phyloP scores from a whole-genome alignment of 371 early-diverging fungal genomes.

The Apophysomyces variabilis region DNA sequence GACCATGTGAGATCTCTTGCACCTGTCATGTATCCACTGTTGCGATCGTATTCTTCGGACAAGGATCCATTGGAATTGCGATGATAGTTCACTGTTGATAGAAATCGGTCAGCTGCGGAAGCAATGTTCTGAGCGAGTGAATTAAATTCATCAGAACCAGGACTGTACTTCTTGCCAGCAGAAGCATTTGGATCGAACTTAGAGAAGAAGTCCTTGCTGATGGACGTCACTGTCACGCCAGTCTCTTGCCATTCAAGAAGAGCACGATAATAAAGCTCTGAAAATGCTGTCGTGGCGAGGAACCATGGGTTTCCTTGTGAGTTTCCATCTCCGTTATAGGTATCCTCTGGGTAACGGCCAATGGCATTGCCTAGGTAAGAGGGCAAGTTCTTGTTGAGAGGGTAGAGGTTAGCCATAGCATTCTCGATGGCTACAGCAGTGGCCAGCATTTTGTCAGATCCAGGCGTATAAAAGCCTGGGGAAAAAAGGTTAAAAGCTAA shows the following conservation, averaged over 20 bases:
- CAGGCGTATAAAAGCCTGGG: slow-evolving; percentile 47
- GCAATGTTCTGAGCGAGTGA: slow-evolving; percentile 35
- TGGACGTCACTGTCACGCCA: slow-evolving; percentile 41
- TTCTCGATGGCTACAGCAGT: slow-evolving; percentile 53
- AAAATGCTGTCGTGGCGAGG: slow-evolving; percentile 61
- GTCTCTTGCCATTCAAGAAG: slow-evolving; percentile 31
- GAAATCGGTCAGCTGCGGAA: slow-evolving; percentile 56
- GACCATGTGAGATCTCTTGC: slow-evolving; percentile 81
- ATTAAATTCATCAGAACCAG: slow-evolving; percentile 22
- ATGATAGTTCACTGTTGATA: slow-evolving; percentile 62
- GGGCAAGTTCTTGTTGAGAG: slow-evolving; percentile 48
- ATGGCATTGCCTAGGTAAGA: slow-evolving; percentile 49
- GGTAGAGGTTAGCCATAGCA: slow-evolving; percentile 51
- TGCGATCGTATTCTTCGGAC: slow-evolving; percentile 69
- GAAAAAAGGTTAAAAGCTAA: background rate
- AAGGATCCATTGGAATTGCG: slow-evolving; percentile 56
- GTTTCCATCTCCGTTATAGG: slow-evolving; percentile 65
- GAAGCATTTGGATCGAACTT: slow-evolving; percentile 23
- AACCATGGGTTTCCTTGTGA: slow-evolving; percentile 79
- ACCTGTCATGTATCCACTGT: slow-evolving; percentile 63
- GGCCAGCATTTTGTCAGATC: slow-evolving; percentile 55
- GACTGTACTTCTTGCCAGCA: slow-evolving; percentile 24
- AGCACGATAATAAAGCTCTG: slow-evolving; percentile 71
- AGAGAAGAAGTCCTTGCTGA: slow-evolving; percentile 47
- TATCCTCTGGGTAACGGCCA: slow-evolving; percentile 80